A percentile compares a stretch with the other conserved stretches of the same genome.
phyloP scores from a whole-genome alignment of 2,329 filamentous ascomycete genomes.

The Eutypa lata region DNA sequence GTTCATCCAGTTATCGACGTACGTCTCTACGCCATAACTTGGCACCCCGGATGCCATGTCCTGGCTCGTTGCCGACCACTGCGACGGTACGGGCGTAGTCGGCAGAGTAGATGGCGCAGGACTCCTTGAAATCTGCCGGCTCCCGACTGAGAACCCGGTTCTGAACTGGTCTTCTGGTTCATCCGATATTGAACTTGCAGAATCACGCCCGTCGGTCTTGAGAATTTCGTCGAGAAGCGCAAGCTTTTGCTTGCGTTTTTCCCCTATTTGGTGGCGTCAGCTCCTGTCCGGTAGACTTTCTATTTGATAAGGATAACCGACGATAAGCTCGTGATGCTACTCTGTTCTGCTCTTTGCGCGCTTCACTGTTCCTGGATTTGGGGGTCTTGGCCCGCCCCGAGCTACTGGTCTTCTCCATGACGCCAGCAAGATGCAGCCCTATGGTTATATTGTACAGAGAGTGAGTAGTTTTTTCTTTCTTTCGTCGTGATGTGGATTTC shows the following conservation, averaged over 20 bases:
- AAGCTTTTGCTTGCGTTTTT: constrained; percentile 42
- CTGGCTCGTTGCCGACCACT: constrained; percentile 15
- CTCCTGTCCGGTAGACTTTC: background rate
- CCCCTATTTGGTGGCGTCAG: constrained; percentile 28
- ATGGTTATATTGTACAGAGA: constrained; percentile 1
- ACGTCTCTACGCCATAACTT: constrained; percentile 15
- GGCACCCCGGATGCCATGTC: constrained; percentile 15
- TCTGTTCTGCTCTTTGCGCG: constrained; percentile 29
- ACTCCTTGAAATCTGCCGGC: constrained; percentile 21
- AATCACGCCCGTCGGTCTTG: constrained; percentile 26
- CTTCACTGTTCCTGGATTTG: constrained; percentile 25
- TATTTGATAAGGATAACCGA: constrained; percentile 19
- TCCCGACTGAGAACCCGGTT: constrained; percentile 11
- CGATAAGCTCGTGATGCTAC: constrained; percentile 29
- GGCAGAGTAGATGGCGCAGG: constrained; percentile 16
- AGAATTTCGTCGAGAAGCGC: constrained; percentile 37
- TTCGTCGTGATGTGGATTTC: constrained; percentile 9
- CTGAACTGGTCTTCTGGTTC: constrained; percentile 21
- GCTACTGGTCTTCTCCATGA: constrained; percentile 18
- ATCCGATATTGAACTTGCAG: constrained; percentile 27
- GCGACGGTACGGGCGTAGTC: constrained; percentile 8
- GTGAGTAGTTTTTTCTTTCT: constrained; percentile 4
- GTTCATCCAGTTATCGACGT: constrained; percentile 16
- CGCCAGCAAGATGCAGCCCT: constrained; percentile 7
- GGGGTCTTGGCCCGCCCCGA: constrained; percentile 14